Percentiles rank a stretch among this genome's conserved stretches.
Conservation (phyloP, 129 eudicot genomes). For the Smallanthus sonchifolius region DNA sequence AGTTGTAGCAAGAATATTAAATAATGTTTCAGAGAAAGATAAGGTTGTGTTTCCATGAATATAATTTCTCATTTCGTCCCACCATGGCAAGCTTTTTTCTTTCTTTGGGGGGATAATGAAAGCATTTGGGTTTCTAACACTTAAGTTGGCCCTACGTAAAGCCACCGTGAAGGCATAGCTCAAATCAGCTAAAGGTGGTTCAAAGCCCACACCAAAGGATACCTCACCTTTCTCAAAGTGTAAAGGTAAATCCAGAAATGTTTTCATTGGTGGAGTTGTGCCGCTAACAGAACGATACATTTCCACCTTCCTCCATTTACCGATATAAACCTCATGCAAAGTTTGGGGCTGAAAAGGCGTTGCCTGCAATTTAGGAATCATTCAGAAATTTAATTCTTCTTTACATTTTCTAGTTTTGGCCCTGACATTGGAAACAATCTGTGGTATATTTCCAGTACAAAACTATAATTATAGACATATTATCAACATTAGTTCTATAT, state of each 20-base stretch:
- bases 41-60: slow-evolving; percentile 65
- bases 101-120: slow-evolving; percentile 61
- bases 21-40: slow-evolving; percentile 49
- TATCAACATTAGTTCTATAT: not conserved
- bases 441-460: not conserved
- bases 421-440: slow-evolving; percentile 6
- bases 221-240: slow-evolving; percentile 82
- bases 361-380: slow-evolving; percentile 54
- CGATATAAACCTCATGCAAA: slow-evolving; percentile 62
- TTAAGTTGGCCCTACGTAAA: slow-evolving; percentile 85
- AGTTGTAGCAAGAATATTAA: slow-evolving; percentile 68
- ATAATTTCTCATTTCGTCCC: slow-evolving; percentile 97
- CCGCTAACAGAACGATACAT: slow-evolving; percentile 88
- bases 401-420: slow-evolving; percentile 5
- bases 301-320: slow-evolving; percentile 83
- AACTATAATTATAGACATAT: not conserved
- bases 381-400: slow-evolving; percentile 3
- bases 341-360: slow-evolving; percentile 92
- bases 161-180: slow-evolving; percentile 95
- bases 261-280: slow-evolving; percentile 91
- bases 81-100: slow-evolving; percentile 96
- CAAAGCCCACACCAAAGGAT: slow-evolving; percentile 82
- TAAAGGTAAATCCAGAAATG: slow-evolving; percentile 64
- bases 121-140: slow-evolving; percentile 68
- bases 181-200: slow-evolving; percentile 77